Percentiles rank a stretch among this genome's conserved stretches.
Conservation (phyloP, 148 eudicot genomes). For the Chenopodium album region DNA sequence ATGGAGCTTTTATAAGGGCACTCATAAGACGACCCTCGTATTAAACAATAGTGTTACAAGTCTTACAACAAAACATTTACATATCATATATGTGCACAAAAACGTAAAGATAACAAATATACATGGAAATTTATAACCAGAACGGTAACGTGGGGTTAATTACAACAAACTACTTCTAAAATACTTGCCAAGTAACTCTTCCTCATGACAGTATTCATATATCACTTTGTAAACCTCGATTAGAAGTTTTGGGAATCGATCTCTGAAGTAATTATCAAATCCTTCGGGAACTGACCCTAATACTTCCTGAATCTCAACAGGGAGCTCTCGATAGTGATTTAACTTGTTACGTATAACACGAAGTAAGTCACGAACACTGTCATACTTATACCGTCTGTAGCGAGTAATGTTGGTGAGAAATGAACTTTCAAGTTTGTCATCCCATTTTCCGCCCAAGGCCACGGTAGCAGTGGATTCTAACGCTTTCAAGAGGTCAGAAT, state of each 20-base stretch:
- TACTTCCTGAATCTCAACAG: constrained; percentile 71
- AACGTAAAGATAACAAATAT: not conserved
- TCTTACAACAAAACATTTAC: not conserved
- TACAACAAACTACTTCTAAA: constrained; percentile 44
- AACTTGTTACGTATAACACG: constrained; percentile 86
- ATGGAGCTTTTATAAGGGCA: too few species aligned
- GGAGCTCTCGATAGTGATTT: constrained; percentile 82
- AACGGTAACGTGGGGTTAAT: not conserved
- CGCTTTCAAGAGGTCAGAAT: constrained; percentile 57
- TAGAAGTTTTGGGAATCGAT: constrained; percentile 73
- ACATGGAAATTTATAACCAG: constrained; percentile 13
- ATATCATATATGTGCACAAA: constrained; percentile 17
- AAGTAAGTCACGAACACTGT: constrained; percentile 84
- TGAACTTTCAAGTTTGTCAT: constrained; percentile 67
- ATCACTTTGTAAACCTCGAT: constrained; percentile 78
- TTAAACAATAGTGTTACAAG: too few species aligned
- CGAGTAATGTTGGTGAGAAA: constrained; percentile 64
- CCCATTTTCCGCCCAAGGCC: constrained; percentile 74
- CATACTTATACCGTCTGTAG: constrained; percentile 74
- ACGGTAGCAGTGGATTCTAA: constrained; percentile 57
- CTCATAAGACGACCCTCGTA: too few species aligned
- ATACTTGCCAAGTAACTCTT: constrained; percentile 65
- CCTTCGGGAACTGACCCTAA: constrained; percentile 88
- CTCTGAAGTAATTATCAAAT: constrained; percentile 67
- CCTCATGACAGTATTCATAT: constrained; percentile 53